These are phyloP conservation scores for Phialocephala subalpina DNA, from an alignment of 2,329 filamentous ascomycete species.

Conservation along the genomic window DNA sequence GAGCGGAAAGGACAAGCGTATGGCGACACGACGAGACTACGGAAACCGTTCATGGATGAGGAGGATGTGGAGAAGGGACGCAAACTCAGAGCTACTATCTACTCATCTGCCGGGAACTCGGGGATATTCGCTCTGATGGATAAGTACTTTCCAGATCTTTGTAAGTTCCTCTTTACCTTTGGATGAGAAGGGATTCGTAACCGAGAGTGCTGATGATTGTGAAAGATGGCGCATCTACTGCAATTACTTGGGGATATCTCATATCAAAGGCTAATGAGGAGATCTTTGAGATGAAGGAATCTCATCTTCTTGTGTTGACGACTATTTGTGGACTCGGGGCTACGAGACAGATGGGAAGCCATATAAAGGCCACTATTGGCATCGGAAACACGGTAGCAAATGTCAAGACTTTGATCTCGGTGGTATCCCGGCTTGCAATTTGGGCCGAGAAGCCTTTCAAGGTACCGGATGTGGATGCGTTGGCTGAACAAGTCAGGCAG, in stretches of 20 bases:
- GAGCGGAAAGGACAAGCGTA: not conserved
- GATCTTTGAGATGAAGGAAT: not conserved
- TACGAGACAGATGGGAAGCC: not conserved
- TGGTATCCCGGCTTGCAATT: not conserved
- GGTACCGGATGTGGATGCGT: not conserved
- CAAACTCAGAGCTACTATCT: not conserved
- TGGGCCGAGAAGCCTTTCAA: not conserved
- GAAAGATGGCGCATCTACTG: not conserved
- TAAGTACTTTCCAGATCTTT: not conserved
- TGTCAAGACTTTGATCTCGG: not conserved
- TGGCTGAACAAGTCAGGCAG: not conserved
- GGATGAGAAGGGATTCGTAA: not conserved
- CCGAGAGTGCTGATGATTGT: not conserved
- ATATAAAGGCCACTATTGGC: not conserved
- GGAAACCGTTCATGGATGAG: not conserved
- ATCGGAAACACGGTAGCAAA: not conserved
- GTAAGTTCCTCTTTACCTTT: not conserved
- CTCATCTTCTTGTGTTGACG: not conserved
- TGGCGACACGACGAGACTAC: not conserved
- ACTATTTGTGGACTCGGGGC: not conserved
- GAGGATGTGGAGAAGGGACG: not conserved
- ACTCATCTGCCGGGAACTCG: not conserved
- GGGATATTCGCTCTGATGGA: not conserved
- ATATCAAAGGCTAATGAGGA: not conserved
- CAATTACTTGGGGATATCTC: not conserved